These are phyloP conservation scores for Ceratobasidium sp. DNA, from an alignment of 1,284 basidiomycete species.

Conservation along the genomic window DNA sequence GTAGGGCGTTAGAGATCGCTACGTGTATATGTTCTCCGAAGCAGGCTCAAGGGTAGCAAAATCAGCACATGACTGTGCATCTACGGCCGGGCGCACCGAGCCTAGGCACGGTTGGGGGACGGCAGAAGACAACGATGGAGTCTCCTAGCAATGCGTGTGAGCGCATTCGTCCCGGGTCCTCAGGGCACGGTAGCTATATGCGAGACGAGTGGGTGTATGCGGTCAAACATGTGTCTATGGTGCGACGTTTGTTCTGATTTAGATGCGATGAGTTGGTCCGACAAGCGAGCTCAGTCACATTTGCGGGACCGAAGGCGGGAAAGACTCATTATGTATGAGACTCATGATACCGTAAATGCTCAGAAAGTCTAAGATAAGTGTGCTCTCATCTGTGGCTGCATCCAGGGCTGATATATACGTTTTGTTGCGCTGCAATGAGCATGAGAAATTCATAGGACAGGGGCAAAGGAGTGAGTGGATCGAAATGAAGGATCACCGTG, in stretches of 20 bases:
- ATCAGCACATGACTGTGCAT: slow-evolving; percentile 24
- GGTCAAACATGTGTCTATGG: slow-evolving; percentile 17
- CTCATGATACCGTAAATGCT: slow-evolving; percentile 5
- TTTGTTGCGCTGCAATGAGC: neutral
- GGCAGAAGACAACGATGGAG: slow-evolving; percentile 14
- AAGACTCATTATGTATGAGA: slow-evolving; percentile 29
- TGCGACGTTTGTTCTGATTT: neutral
- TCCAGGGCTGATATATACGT: neutral
- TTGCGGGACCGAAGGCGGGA: slow-evolving; percentile 2
- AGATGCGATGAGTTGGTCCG: slow-evolving; percentile 8
- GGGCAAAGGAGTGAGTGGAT: neutral
- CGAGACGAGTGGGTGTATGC: slow-evolving; percentile 2
- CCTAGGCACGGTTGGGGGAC: slow-evolving; percentile 23
- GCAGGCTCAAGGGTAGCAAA: neutral
- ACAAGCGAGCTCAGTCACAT: slow-evolving; percentile 39
- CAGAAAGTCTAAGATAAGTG: neutral
- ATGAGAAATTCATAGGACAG: slow-evolving; percentile 9
- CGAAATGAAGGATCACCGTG: slow-evolving; percentile 16
- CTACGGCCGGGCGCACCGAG: slow-evolving; percentile 26
- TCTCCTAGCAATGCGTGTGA: slow-evolving; percentile 35
- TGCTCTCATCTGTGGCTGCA: neutral
- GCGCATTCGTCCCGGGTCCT: slow-evolving; percentile 12
- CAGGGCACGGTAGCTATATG: slow-evolving; percentile 14
- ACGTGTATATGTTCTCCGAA: neutral
- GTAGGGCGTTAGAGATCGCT: neutral